Evolutionary conservation across 495 filamentous ascomycete species (phyloP).

Genomic region (Xylaria castorea): DNA sequence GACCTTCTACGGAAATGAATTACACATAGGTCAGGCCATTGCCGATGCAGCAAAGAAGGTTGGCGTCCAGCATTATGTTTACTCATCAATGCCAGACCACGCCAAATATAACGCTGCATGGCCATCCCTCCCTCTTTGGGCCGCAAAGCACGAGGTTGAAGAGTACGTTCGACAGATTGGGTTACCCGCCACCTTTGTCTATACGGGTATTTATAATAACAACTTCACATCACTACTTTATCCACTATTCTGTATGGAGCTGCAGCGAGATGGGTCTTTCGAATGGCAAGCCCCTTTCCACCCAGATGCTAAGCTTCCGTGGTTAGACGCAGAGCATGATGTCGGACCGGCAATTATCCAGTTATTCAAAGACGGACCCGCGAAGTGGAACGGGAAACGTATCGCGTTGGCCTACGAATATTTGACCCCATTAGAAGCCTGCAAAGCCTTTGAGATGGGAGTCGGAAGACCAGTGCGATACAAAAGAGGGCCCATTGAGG

Average conservation of each 20-base stretch:
- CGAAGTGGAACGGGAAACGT: constrained; percentile 89
- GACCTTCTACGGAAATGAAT: constrained; percentile 95
- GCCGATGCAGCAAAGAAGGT: constrained; percentile 89
- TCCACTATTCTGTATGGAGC: constrained; percentile 92
- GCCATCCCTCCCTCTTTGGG: constrained; percentile 88
- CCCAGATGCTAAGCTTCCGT: constrained; percentile 85
- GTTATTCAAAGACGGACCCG: constrained; percentile 90
- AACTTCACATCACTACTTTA: constrained; percentile 96
- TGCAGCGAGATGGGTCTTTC: constrained; percentile 82
- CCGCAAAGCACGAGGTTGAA: constrained; percentile 88
- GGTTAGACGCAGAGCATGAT: constrained; percentile 97
- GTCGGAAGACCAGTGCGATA: constrained; percentile 80
- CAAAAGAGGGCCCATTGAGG: constrained; percentile 75
- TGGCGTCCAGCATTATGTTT: constrained; percentile 89
- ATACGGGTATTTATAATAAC: constrained; percentile 98
- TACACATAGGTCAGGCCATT: constrained; percentile 81
- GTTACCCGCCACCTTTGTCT: constrained; percentile 88
- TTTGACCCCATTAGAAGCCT: constrained; percentile 82
- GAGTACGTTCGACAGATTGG: constrained; percentile 85
- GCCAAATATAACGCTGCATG: constrained; percentile 69
- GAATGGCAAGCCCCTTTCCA: constrained; percentile 96
- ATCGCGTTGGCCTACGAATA: constrained; percentile 93
- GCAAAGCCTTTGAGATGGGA: constrained; percentile 77
- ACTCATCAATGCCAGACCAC: constrained; percentile 97
- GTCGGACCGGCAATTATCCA: constrained; percentile 93